Evolutionary conservation across 2,329 filamentous ascomycete species (phyloP), one percentile per base, ranked within the genome.

Genomic region (Alternaria consortialis): DNA sequence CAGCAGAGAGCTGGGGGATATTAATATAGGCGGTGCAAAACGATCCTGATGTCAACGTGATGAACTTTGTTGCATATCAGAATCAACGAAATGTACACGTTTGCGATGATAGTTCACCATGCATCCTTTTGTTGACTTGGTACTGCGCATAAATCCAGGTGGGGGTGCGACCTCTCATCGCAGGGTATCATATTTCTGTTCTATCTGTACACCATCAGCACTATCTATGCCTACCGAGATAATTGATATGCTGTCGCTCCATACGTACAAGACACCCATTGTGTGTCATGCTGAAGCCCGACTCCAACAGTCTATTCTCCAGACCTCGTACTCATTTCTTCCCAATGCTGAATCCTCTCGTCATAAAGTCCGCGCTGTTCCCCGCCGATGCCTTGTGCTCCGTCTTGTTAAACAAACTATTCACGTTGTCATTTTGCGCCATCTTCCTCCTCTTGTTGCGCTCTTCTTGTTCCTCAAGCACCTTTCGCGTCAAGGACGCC

Each of bases 381-480:
- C 75, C 79, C 29, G 68, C 56, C 23, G 62, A 65, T 7, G 76
- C 71, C 60, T 76, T 77, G 17, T 63, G 73, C 43, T 79, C 77
- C 20, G 75, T 74, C 11, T 75, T 77, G 2, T 77, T 80, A 66
- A 84, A 85, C 46, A 85, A 63, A 55, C 80, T 83, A 60, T 79
- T 80, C n/a, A 84, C 74, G 52, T 82, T 84, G 13, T 82, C 78
- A 63, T 82, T 84, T 29, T 81, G 81, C 4, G 85, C 88, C 68
- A 93, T 72, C 74, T 91, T 97, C 62, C 91, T 84, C 67, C 90
- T 84, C 80, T 94, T 97, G 67, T 93, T 93, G 57, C 87, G 85
- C 72, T 91, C 88, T 52, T 94, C 91, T 76, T 97, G 92, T 72
- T 98, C 94, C 25, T 91, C 90, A 27, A 98, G 78, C 0, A 99